Conservation (phyloP, 345 rosid genomes). For the Lagerstroemia speciosa region DNA sequence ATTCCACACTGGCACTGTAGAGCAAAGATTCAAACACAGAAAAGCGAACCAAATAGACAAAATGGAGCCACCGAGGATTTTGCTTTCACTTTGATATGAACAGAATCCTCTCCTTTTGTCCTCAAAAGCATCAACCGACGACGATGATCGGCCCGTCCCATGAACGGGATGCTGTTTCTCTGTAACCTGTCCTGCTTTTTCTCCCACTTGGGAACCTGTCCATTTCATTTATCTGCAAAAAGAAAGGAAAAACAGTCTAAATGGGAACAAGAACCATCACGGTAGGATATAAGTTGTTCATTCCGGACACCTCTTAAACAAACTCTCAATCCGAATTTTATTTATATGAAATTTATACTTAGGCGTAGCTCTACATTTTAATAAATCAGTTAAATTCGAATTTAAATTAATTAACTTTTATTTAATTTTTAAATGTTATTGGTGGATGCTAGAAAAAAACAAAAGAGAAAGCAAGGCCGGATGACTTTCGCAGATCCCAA, state of each 20-base stretch:
- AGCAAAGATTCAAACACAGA: not conserved
- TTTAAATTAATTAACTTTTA: no score
- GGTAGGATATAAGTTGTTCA: no score
- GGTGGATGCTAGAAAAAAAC: not conserved
- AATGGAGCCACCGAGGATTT: not conserved
- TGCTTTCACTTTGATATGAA: not conserved
- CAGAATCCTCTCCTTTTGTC: not conserved
- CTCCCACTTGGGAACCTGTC: slow-evolving; percentile 2
- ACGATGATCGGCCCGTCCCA: not conserved
- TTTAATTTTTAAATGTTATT: no score
- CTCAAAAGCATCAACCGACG: slow-evolving; percentile 4
- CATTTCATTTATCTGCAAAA: not conserved
- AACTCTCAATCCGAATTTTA: no score
- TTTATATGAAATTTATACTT: no score
- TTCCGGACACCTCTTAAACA: no score
- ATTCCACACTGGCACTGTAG: not conserved
- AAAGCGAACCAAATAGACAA: not conserved
- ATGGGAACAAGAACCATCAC: no score
- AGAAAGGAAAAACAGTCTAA: not conserved
- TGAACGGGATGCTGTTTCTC: not conserved
- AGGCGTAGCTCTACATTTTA: not conserved
- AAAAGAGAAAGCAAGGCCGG: no score
- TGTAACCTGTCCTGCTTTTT: not conserved
- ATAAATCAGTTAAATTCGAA: not conserved
- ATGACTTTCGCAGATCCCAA: slow-evolving; percentile 3